Base-by-base conservation (phyloP, 169 alveolate genomes). In the Haemoproteus tartakovskyi region DNA sequence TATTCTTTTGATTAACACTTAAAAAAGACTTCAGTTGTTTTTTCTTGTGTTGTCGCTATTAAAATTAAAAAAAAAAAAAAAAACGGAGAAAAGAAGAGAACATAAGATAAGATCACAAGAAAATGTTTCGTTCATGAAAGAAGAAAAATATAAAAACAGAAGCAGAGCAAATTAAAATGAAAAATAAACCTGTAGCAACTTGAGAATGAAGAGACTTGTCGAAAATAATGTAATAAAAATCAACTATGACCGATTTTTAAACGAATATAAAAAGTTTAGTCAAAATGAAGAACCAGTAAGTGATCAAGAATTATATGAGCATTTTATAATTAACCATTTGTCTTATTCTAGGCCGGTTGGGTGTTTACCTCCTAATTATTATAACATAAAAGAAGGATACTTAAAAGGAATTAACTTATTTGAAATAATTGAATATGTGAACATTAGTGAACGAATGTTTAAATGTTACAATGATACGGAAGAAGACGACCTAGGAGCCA, bases 161-260 rank as follows among this genome's bases (percentile, higher is more conserved):
- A n/a, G n/a, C n/a, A n/a, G n/a, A n/a, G n/a, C n/a, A n/a, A n/a
- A n/a, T n/a, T n/a, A n/a, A n/a, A n/a, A n/a, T n/a, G n/a, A n/a
- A n/a, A n/a, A n/a, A n/a, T n/a, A 56, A 70, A 70, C 36, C 52
- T 26, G 54, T 56, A 51, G 38, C 19, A 46, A 16, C 27, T 11
- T 54, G 46, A 74, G 33, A 50, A 74, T 74, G 84, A 74, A 57
- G 57, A 74, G 16, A 22, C 19, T 74, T 56, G 57, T 74, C 33
- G 78, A 74, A 74, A 74, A 56, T 3, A 57, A 74, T 74, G 78
- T 74, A 45, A 74, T 74, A 14, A 74, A 74, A 57, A 36, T 74
- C 54, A 74, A 74, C 36, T 74, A 74, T 26, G 37, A 74, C 21
- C 45, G 29, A 14, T 74, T 74, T 74, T 43, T 74, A 56, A 74